Percentiles rank a stretch among this genome's conserved stretches.
phyloP scores from a whole-genome alignment of 176 grass and related monocot species.

The Juncus effusus region DNA sequence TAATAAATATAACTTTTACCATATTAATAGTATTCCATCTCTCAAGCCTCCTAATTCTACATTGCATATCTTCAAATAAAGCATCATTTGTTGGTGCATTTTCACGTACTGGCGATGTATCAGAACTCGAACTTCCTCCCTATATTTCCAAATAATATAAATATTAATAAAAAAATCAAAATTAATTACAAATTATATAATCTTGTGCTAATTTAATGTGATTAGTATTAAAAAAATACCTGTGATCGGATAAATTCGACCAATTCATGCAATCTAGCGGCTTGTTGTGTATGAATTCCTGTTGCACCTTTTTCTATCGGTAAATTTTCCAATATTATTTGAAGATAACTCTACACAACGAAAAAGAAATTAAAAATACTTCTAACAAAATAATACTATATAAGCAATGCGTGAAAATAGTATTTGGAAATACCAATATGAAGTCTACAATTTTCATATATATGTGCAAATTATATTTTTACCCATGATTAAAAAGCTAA shows the following conservation, averaged over 20 bases:
- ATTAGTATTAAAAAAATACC: slow-evolving; percentile 35
- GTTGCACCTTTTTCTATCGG: slow-evolving; percentile 51
- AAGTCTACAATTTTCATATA: background rate
- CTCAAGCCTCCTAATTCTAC: slow-evolving; percentile 86
- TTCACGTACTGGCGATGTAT: slow-evolving; percentile 41
- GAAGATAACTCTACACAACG: slow-evolving; percentile 74
- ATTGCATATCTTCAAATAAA: slow-evolving; percentile 84
- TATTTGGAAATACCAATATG: background rate
- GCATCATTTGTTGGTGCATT: slow-evolving; percentile 65
- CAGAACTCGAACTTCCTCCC: slow-evolving; percentile 75
- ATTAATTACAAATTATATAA: too few species aligned
- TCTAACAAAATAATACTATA: slow-evolving; percentile 24
- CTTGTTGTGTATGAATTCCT: slow-evolving; percentile 89
- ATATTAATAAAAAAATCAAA: background rate
- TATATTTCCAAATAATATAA: slow-evolving; percentile 37
- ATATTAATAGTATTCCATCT: slow-evolving; percentile 95
- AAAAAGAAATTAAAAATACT: slow-evolving; percentile 6
- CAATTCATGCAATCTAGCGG: slow-evolving; percentile 77
- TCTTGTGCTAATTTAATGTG: background rate
- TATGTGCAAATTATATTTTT: background rate
- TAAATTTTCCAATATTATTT: slow-evolving; percentile 95
- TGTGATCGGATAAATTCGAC: slow-evolving; percentile 97
- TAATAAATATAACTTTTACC: slow-evolving; percentile 39
- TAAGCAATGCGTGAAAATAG: slow-evolving; percentile 18
- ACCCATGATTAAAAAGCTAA: background rate